Evolutionary conservation across 352 stramenopile species (phyloP).

Genomic region (Plasmopara halstedii): DNA sequence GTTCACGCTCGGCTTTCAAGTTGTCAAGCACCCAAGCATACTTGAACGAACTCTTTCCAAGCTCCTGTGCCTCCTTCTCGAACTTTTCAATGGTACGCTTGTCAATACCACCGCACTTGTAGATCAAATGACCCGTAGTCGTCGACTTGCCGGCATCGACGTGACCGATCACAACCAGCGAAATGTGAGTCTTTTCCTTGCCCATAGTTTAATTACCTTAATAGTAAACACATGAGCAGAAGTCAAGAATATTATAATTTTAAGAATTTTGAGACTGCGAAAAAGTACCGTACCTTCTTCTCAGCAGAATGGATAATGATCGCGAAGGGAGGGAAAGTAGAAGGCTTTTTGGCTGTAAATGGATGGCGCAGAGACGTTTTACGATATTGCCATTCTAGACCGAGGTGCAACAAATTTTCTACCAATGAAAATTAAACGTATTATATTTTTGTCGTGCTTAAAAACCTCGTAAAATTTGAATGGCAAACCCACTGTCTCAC

Average conservation of each 20-base stretch:
- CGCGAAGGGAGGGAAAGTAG: slow-evolving; percentile 4
- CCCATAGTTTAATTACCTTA: slow-evolving; percentile 27
- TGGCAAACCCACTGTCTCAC: neutral
- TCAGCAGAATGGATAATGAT: slow-evolving; percentile 42
- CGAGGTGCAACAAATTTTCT: slow-evolving; percentile 13
- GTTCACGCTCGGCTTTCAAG: slow-evolving; percentile 96
- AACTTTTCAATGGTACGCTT: slow-evolving; percentile 98
- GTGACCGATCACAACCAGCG: slow-evolving; percentile 94
- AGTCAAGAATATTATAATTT: no score
- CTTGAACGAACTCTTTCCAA: slow-evolving; percentile 98
- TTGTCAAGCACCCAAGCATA: slow-evolving; percentile 99
- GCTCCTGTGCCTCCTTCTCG: slow-evolving; percentile 95
- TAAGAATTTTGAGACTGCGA: no score
- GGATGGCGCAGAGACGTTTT: slow-evolving; percentile 27
- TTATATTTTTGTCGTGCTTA: neutral
- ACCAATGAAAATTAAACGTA: neutral
- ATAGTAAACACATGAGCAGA: neutral
- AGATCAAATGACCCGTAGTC: slow-evolving; percentile 97
- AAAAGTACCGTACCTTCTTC: slow-evolving; percentile 30
- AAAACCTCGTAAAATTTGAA: neutral
- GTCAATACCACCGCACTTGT: slow-evolving; percentile 98
- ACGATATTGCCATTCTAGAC: slow-evolving; percentile 15
- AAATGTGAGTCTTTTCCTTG: slow-evolving; percentile 86
- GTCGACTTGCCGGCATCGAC: slow-evolving; percentile 99
- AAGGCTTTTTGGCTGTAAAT: slow-evolving; percentile 12